Evolutionary conservation across 2,329 filamentous ascomycete genomes (phyloP).

Genomic region (Gnomoniopsis smithogilvyi): DNA sequence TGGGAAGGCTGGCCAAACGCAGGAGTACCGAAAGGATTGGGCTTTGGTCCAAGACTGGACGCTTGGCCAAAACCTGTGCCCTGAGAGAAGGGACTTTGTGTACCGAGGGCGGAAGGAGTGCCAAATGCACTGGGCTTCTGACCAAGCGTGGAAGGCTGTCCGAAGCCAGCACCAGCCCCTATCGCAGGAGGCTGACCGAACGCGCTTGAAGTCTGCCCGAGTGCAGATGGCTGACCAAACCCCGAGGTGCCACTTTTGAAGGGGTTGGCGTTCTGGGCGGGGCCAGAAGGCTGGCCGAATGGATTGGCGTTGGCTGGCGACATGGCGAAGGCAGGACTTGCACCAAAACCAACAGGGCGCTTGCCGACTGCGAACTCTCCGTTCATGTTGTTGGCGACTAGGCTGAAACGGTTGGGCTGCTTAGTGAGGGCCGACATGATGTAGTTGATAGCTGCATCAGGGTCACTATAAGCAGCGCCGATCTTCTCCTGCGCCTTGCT

Average conservation of each 20-base stretch:
- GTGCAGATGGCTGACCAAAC: constrained; percentile 37
- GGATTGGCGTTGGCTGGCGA: constrained; percentile 21
- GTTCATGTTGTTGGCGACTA: constrained; percentile 48
- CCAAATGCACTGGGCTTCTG: constrained; percentile 34
- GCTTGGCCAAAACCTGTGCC: constrained; percentile 36
- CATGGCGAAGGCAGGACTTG: constrained; percentile 25
- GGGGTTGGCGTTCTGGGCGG: constrained; percentile 31
- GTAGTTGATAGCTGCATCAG: constrained; percentile 70
- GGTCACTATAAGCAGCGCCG: constrained; percentile 63
- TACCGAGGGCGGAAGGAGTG: constrained; percentile 31
- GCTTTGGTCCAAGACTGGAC: constrained; percentile 26
- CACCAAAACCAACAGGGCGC: constrained; percentile 22
- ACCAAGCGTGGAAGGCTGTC: constrained; percentile 26
- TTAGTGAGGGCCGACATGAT: constrained; percentile 62
- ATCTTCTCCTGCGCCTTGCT: constrained; percentile 68
- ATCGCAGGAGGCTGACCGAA: constrained; percentile 31
- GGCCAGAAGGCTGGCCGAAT: constrained; percentile 38
- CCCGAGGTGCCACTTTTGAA: constrained; percentile 34
- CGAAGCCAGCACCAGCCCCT: constrained; percentile 18
- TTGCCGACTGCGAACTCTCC: constrained; percentile 43
- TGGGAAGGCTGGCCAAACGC: constrained; percentile 28
- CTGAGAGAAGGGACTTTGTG: constrained; percentile 24
- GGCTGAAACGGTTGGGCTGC: constrained; percentile 73
- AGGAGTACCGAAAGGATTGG: constrained; percentile 29
- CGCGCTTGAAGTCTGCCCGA: constrained; percentile 23